A percentile compares a stretch with the other conserved stretches of the same genome.
Conservation (phyloP, 2,329 filamentous ascomycete species). For the Verticillium tricorpus region DNA sequence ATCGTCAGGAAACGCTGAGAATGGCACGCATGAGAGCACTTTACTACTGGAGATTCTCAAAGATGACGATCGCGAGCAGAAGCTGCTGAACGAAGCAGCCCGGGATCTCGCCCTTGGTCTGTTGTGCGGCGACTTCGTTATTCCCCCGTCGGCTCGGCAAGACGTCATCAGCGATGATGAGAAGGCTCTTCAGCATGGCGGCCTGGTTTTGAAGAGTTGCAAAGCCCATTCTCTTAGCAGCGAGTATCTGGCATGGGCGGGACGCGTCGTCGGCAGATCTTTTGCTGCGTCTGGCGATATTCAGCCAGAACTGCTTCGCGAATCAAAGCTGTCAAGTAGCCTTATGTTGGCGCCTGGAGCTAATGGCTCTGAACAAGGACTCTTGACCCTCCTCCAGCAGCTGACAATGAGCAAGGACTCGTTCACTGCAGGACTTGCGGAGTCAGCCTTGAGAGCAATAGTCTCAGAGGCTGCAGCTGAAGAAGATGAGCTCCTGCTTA, state of each 20-base stretch:
- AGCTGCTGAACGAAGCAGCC: conserved; percentile 66
- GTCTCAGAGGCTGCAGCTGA: conserved; percentile 47
- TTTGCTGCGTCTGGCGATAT: conserved; percentile 74
- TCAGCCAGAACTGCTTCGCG: conserved; percentile 53
- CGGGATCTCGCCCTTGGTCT: conserved; percentile 65
- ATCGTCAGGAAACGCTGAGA: conserved; percentile 63
- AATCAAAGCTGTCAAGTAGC: conserved; percentile 52
- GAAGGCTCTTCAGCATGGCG: conserved; percentile 56
- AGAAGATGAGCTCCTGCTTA: conserved; percentile 41
- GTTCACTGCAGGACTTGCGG: conserved; percentile 52
- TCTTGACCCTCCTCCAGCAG: conserved; percentile 58
- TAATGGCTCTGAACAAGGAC: conserved; percentile 57
- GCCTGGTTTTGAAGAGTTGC: conserved; percentile 74
- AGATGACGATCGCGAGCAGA: conserved; percentile 59
- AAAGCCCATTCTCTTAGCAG: conserved; percentile 57
- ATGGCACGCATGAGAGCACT: conserved; percentile 69
- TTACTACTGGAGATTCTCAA: conserved; percentile 75
- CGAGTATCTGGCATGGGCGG: conserved; percentile 80
- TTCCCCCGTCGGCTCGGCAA: conserved; percentile 45
- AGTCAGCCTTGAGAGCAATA: conserved; percentile 53
- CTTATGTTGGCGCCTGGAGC: conserved; percentile 39
- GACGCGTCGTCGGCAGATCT: conserved; percentile 75
- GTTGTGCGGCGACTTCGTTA: conserved; percentile 70
- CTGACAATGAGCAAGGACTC: conserved; percentile 56
- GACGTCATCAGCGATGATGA: conserved; percentile 68